A percentile compares a stretch with the other conserved stretches of the same genome.
Evolutionary conservation across 2,329 filamentous ascomycete species (phyloP).

Genomic region (Nothopassalora personata): DNA sequence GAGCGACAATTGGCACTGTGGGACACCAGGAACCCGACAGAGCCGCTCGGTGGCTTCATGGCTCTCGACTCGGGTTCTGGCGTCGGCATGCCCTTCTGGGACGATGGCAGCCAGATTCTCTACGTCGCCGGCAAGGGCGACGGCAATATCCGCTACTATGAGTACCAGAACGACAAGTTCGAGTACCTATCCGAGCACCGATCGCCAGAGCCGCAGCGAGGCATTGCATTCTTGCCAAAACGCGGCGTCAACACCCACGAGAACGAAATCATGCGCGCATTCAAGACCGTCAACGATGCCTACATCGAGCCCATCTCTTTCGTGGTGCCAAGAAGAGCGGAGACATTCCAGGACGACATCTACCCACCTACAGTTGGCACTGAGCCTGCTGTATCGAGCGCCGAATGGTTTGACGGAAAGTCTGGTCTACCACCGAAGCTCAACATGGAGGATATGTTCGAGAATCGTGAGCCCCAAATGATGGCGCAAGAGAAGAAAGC

Average conservation of each 20-base stretch:
- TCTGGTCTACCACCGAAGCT: constrained; percentile 77
- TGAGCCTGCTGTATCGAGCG: constrained; percentile 72
- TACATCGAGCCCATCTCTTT: constrained; percentile 98
- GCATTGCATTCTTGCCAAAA: constrained; percentile 89
- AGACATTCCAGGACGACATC: constrained; percentile 95
- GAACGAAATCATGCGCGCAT: constrained; percentile 91
- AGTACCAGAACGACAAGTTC: constrained; percentile 98
- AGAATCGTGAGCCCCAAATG: constrained; percentile 74
- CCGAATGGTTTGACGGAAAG: constrained; percentile 85
- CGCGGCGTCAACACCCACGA: constrained; percentile 94
- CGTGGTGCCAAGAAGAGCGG: constrained; percentile 86
- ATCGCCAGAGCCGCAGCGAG: constrained; percentile 89
- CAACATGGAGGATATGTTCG: constrained; percentile 85
- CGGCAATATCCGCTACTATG: constrained; percentile 98
- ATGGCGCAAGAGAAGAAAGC: constrained; percentile 65
- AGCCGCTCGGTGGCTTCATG: constrained; percentile 85
- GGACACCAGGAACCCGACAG: constrained; percentile 74
- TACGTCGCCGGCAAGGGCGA: constrained; percentile 98
- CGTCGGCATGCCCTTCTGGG: constrained; percentile 99
- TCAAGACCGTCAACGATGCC: constrained; percentile 91
- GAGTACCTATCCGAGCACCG: constrained; percentile 97
- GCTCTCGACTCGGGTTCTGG: constrained; percentile 93
- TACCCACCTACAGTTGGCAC: constrained; percentile 78
- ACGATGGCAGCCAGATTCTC: constrained; percentile 89
- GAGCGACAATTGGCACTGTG: constrained; percentile 93